Evolutionary conservation across 2,329 filamentous ascomycete species (phyloP).

Genomic region (Sordariomycetes sp.): DNA sequence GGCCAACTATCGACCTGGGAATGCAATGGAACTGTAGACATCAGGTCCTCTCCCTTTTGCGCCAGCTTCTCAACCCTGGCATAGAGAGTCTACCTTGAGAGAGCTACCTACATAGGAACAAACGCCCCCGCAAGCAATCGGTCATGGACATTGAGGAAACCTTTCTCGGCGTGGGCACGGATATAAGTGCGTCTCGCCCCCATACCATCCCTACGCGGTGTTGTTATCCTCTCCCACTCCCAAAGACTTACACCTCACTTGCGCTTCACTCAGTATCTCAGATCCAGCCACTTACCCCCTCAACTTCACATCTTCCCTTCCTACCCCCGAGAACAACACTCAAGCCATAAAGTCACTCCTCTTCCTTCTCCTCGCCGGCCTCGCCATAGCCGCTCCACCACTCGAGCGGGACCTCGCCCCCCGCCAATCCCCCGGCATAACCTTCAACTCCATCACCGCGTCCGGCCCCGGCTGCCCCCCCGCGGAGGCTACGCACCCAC

Average conservation of each 20-base stretch:
- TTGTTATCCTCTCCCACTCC: background rate
- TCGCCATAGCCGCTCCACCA: background rate
- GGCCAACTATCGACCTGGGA: background rate
- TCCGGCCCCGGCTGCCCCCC: slow-evolving; percentile 3
- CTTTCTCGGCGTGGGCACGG: background rate
- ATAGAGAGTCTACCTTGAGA: background rate
- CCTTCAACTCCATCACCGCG: slow-evolving; percentile 1
- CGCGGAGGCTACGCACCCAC: background rate
- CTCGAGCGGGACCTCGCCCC: background rate
- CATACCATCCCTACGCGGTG: background rate
- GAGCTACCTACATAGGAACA: background rate
- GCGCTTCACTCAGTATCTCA: background rate
- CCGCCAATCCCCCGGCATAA: background rate
- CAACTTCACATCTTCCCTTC: background rate
- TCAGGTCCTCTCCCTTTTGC: background rate
- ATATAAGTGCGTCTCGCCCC: background rate
- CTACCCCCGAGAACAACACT: background rate
- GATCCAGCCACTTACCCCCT: background rate
- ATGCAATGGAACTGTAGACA: background rate
- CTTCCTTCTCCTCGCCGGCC: background rate
- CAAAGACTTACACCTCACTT: background rate
- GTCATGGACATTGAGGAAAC: background rate
- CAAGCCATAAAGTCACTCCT: slow-evolving; percentile 1
- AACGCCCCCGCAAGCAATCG: background rate
- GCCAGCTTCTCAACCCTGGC: background rate